Evolutionary conservation across 1,284 basidiomycete species (phyloP), one percentile per base, ranked within the genome.

Genomic region (Rhodotorula sp.): DNA sequence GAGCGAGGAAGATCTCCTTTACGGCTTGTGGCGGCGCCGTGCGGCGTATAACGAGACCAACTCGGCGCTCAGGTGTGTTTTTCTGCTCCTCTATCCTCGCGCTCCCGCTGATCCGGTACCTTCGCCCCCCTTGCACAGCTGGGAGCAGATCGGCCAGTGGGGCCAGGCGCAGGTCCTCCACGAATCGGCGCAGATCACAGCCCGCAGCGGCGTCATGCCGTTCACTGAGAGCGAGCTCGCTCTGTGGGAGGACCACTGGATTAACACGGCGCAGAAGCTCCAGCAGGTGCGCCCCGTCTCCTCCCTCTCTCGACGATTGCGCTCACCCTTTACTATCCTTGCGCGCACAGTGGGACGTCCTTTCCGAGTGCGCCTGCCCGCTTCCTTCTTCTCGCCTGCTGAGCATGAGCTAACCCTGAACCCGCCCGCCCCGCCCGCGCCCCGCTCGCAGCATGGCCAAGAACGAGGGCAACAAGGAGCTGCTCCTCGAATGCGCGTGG

Each of bases 211-310:
- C 15, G 72, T 74, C 22, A 88, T 98, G 60, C 90, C 94, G 2
- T 99, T 97, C 84, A 91, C 91, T 48, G 97, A 99, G 82, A 87
- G 91, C 12, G 97, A 99, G 82, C 99, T 97, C 81, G 94, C 92
- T 78, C 85, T 99, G 29, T 99, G 97, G 97, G 97, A 99, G 81
- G 97, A 99, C 81, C 97, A 99, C 82, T 99, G 97, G 97, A 92
- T 99, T 72, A 84, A 97, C 27, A 89, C 95, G 8, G 91, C 94
- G 0, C 92, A 97, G 82, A 99, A 99, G 83, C 85, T 99, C 37
- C 97, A 99, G 81, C 91, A 80, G 71, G 79, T 80, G 55, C 57
- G 78, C 61, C 29, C 8, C 29, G 25, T 1, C 25, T 34, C 46
- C 25, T n/a, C 13, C 27, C 37, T 39, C 10, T n/a, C 27, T 13